These are phyloP conservation scores for Vanrija sp. DNA, from an alignment of 1,284 basidiomycete genomes.

Conservation along the genomic window DNA sequence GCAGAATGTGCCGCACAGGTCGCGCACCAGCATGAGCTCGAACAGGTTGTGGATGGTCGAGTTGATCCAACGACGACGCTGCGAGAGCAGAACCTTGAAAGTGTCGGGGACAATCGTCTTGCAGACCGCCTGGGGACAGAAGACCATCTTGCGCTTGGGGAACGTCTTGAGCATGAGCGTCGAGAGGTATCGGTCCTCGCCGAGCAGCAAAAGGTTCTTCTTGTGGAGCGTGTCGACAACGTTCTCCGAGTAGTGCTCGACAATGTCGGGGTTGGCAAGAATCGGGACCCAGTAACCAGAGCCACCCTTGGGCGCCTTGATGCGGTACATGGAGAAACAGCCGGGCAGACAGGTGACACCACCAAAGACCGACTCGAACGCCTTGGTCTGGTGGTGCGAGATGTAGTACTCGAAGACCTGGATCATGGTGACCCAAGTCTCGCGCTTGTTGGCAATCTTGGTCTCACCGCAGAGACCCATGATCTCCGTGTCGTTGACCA, in stretches of 20 bases:
- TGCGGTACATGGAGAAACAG: conserved; percentile 99
- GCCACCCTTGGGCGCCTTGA: conserved; percentile 93
- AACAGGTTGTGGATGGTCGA: conserved; percentile 97
- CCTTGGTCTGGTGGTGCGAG: conserved; percentile 97
- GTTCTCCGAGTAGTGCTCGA: conserved; percentile 96
- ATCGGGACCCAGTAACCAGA: conserved; percentile 96
- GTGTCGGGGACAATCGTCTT: conserved; percentile 97
- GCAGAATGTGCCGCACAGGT: conserved; percentile 93
- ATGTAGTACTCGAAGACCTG: conserved; percentile 98
- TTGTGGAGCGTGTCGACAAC: conserved; percentile 97
- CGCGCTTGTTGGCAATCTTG: conserved; percentile 97
- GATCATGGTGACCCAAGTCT: conserved; percentile 98
- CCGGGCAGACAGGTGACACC: conserved; percentile 99
- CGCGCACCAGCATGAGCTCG: conserved; percentile 87
- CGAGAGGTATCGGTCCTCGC: conserved; percentile 97
- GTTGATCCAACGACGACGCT: conserved; percentile 99
- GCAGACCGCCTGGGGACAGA: conserved; percentile 97
- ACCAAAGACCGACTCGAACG: conserved; percentile 98
- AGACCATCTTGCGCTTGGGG: conserved; percentile 98
- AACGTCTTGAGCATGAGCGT: conserved; percentile 96
- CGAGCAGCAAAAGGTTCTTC: conserved; percentile 95
- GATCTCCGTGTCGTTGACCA: conserved; percentile 93
- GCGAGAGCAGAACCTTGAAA: conserved; percentile 87
- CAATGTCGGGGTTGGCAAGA: conserved; percentile 93
- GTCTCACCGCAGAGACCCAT: conserved; percentile 99